These are phyloP conservation scores for Leccinum huronense DNA, from an alignment of 1,284 basidiomycete species.

Conservation along the genomic window DNA sequence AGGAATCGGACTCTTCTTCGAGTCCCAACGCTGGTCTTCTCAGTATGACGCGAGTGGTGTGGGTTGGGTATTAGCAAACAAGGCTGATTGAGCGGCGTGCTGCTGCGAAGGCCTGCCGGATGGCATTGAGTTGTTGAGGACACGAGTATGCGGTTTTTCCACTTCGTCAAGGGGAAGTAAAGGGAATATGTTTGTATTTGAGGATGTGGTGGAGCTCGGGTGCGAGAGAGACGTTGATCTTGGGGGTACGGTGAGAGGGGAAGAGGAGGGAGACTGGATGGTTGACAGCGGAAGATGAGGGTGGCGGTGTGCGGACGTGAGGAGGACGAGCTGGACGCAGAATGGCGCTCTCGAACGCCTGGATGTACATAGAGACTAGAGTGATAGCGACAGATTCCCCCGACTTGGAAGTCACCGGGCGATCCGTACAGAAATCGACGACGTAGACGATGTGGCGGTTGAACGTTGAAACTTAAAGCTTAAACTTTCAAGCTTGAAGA, in stretches of 20 bases:
- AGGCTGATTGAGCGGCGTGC: slow-evolving; percentile 4
- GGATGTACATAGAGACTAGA: slow-evolving; percentile 22
- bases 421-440: slow-evolving; percentile 36
- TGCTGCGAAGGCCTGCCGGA: slow-evolving; percentile 18
- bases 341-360: too few relatives aligned
- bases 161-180: slow-evolving; percentile 15
- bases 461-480: too few relatives aligned
- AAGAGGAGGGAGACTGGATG: slow-evolving; percentile 12
- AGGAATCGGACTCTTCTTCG: slow-evolving; percentile 22
- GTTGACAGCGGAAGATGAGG: too few relatives aligned
- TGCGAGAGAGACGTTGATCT: slow-evolving; percentile 38
- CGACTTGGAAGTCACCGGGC: slow-evolving; percentile 61
- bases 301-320: too few relatives aligned
- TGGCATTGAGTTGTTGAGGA: not conserved
- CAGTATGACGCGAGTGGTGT: slow-evolving; percentile 24
- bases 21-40: slow-evolving; percentile 26
- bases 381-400: slow-evolving; percentile 66
- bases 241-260: slow-evolving; percentile 37
- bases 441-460: not conserved
- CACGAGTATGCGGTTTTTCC: slow-evolving; percentile 13
- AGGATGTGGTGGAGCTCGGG: slow-evolving; percentile 22
- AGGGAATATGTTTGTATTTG: slow-evolving; percentile 30
- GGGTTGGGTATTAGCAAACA: slow-evolving; percentile 13
- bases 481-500: not conserved
- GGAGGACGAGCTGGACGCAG: too few relatives aligned